Percentiles rank a stretch among this genome's conserved stretches.
These are phyloP conservation scores for Intubia oerlemansii DNA, from an alignment of 2,329 filamentous ascomycete species.

Conservation along the genomic window DNA sequence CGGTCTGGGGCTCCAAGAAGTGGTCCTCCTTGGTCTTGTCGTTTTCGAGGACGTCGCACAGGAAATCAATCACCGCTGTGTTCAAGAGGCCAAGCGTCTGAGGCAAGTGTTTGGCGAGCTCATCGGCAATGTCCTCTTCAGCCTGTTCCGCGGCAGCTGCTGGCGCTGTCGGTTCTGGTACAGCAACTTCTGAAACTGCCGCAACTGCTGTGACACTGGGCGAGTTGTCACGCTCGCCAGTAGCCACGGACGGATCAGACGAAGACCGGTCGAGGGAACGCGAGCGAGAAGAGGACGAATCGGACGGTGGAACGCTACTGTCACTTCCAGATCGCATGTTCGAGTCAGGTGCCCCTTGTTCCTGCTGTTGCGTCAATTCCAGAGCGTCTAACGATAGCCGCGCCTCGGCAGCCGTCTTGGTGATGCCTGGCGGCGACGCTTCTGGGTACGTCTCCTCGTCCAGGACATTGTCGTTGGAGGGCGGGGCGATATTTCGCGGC, in stretches of 20 bases:
- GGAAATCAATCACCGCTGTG: conserved; percentile 33
- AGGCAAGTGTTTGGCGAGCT: conserved; percentile 22
- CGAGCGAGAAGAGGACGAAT: conserved; percentile 6
- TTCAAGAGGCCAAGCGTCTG: conserved; percentile 34
- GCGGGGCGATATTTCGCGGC: too few relatives aligned
- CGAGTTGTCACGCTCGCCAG: too few relatives aligned
- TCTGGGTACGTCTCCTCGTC: too few relatives aligned
- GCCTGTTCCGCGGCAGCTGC: not conserved
- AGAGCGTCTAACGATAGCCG: too few relatives aligned
- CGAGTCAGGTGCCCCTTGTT: too few relatives aligned
- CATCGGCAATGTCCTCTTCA: conserved; percentile 9
- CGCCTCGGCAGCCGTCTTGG: too few relatives aligned
- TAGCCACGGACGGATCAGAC: conserved; percentile 9
- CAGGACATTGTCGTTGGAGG: too few relatives aligned
- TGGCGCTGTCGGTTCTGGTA: too few relatives aligned
- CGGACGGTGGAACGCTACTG: conserved; percentile 6
- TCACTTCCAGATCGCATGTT: conserved; percentile 7
- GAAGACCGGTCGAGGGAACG: conserved; percentile 8
- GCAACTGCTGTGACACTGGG: too few relatives aligned
- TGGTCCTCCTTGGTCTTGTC: conserved; percentile 31
- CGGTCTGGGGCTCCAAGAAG: conserved; percentile 18
- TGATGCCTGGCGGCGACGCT: too few relatives aligned
- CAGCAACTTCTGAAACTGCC: too few relatives aligned
- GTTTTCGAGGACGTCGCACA: conserved; percentile 37
- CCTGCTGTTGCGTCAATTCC: too few relatives aligned